These are phyloP conservation scores for Umbelopsis sp. DNA, from an alignment of 192 early-diverging fungal species.

Conservation along the genomic window DNA sequence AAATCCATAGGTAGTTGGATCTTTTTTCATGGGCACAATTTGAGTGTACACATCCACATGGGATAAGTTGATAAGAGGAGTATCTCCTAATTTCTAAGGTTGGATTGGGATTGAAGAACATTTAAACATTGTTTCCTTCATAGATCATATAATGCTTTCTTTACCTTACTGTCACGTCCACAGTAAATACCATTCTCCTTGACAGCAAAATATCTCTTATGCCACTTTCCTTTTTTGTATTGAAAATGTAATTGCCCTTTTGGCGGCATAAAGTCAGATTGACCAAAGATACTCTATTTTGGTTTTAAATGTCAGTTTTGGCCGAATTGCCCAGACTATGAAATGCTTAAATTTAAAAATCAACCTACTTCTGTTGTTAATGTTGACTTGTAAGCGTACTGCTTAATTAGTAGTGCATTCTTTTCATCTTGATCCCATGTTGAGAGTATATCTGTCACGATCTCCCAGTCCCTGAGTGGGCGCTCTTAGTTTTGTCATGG, in stretches of 20 bases:
- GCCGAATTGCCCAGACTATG: constrained; percentile 41
- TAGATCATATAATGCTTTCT: constrained; percentile 29
- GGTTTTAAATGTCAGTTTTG: background rate
- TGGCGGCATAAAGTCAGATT: constrained; percentile 40
- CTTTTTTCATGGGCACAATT: constrained; percentile 62
- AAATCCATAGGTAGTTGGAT: constrained; percentile 82
- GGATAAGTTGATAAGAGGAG: constrained; percentile 37
- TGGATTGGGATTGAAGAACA: constrained; percentile 36
- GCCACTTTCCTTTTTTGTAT: constrained; percentile 84
- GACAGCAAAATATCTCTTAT: constrained; percentile 71
- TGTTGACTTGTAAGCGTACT: constrained; percentile 62
- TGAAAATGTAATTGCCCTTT: constrained; percentile 72
- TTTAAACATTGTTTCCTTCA: constrained; percentile 1
- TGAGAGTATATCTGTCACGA: constrained; percentile 76
- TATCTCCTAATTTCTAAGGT: constrained; percentile 37
- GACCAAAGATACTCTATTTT: constrained; percentile 23
- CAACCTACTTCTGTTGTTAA: constrained; percentile 57
- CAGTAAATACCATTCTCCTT: constrained; percentile 68
- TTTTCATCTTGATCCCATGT: constrained; percentile 80
- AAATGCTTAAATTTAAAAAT: background rate
- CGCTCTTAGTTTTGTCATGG: constrained; percentile 58
- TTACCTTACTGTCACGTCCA: constrained; percentile 66
- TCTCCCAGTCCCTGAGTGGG: constrained; percentile 89
- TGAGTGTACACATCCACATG: constrained; percentile 88
- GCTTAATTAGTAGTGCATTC: constrained; percentile 81